These are phyloP conservation scores for Erigeron philadelphicus DNA, from an alignment of 140 eudicot species.

Conservation along the genomic window DNA sequence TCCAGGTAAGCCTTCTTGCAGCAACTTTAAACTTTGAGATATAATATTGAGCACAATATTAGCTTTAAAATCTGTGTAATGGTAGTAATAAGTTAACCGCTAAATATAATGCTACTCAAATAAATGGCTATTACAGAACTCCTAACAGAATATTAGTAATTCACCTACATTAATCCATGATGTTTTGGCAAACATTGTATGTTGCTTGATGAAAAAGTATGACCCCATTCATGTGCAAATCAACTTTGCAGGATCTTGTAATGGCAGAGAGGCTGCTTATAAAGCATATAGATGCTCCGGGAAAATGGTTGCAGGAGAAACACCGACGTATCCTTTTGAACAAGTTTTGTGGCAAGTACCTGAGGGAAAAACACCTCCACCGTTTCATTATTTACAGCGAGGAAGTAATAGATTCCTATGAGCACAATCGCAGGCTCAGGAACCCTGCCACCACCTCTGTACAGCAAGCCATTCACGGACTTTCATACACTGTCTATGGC, in stretches of 20 bases:
- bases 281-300: slow-evolving; percentile 98
- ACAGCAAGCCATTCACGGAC: slow-evolving; percentile 98
- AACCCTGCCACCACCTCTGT: slow-evolving; percentile 95
- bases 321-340: slow-evolving; percentile 78
- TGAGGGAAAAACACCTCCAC: slow-evolving; percentile 83
- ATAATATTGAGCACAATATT: not conserved
- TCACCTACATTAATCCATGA: not conserved
- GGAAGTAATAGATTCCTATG: slow-evolving; percentile 78
- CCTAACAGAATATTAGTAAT: no score
- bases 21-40: slow-evolving; percentile 9
- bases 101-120: no score
- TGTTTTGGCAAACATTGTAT: not conserved
- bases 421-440: slow-evolving; percentile 84
- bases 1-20: slow-evolving; percentile 52
- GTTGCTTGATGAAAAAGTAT: not conserved
- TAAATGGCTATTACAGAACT: no score
- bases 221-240: not conserved
- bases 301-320: slow-evolving; percentile 75
- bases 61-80: not conserved
- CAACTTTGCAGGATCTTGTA: slow-evolving; percentile 77
- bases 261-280: slow-evolving; percentile 95
- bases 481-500: slow-evolving; percentile 75
- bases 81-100: not conserved
- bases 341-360: slow-evolving; percentile 88
- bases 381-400: slow-evolving; percentile 76